Conservation (phyloP, 2,329 filamentous ascomycete genomes). For the Aspergillus pseudotamarii region DNA sequence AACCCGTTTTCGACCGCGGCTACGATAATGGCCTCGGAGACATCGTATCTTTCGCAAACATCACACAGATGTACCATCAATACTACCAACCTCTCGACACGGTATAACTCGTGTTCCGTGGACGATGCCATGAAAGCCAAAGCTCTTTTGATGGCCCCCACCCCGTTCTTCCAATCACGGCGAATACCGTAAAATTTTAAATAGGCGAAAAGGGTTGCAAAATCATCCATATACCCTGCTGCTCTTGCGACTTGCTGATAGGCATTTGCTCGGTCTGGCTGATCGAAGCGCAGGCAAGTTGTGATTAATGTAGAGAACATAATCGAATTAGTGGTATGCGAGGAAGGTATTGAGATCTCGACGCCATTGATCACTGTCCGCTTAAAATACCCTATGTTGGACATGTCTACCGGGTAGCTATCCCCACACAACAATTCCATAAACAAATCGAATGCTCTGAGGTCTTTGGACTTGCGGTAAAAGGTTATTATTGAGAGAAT, state of each 20-base stretch:
- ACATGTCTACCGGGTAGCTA: constrained; percentile 39
- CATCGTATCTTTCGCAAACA: constrained; percentile 32
- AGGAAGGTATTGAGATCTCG: constrained; percentile 40
- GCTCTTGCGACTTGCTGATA: constrained; percentile 41
- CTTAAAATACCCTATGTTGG: constrained; percentile 27
- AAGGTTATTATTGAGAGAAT: constrained; percentile 41
- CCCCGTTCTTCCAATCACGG: constrained; percentile 41
- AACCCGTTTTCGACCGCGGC: constrained; percentile 42
- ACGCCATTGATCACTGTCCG: constrained; percentile 37
- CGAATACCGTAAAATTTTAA: constrained; percentile 41
- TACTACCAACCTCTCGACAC: constrained; percentile 39
- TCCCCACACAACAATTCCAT: constrained; percentile 40
- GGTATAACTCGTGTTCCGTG: constrained; percentile 27
- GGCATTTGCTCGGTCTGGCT: constrained; percentile 44
- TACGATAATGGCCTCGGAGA: constrained; percentile 36
- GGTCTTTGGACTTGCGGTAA: constrained; percentile 44
- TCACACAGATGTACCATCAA: constrained; percentile 45
- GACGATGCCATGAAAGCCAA: constrained; percentile 41
- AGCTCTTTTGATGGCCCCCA: constrained; percentile 34
- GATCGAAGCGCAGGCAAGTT: constrained; percentile 43
- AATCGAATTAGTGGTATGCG: constrained; percentile 35
- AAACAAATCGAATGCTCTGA: constrained; percentile 45
- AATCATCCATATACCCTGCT: constrained; percentile 41
- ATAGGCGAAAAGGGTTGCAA: constrained; percentile 40
- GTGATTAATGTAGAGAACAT: constrained; percentile 41